Conservation (phyloP, 75 land plant species). For the Selaginella tamariscina region DNA sequence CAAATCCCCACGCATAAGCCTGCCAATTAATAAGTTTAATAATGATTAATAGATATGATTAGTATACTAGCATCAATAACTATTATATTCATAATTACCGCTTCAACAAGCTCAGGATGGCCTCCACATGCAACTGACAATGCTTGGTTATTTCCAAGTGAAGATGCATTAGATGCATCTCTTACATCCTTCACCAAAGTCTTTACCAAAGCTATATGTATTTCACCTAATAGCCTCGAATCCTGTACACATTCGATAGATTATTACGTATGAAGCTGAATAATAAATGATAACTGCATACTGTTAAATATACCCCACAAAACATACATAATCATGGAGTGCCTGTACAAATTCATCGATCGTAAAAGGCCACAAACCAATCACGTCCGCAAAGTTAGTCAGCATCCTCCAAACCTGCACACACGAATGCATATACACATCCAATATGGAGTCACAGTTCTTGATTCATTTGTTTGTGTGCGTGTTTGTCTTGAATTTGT, state of each 20-base stretch:
- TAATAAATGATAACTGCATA: background rate
- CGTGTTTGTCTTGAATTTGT: too few species aligned
- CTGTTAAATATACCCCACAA: background rate
- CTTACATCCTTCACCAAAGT: constrained; percentile 81
- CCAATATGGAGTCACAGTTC: too few species aligned
- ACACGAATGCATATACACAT: too few species aligned
- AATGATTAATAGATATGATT: background rate
- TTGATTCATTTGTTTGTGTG: too few species aligned
- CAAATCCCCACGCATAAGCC: constrained; percentile 99
- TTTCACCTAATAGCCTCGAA: constrained; percentile 73
- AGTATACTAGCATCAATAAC: too few species aligned
- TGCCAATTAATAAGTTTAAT: constrained; percentile 12
- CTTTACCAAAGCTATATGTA: constrained; percentile 72
- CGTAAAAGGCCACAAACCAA: constrained; percentile 97
- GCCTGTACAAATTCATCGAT: constrained; percentile 96
- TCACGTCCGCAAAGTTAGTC: constrained; percentile 80
- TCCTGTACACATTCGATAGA: constrained; percentile 49
- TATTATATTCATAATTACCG: too few species aligned
- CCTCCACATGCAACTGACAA: constrained; percentile 44
- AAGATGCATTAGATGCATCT: constrained; percentile 75
- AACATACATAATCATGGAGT: constrained; percentile 89
- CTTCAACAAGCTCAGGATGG: constrained; percentile 84
- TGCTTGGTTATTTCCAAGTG: constrained; percentile 46
- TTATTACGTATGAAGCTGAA: too few species aligned
- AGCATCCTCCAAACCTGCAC: constrained; percentile 90